These are phyloP conservation scores for Dioscorea alata DNA, from an alignment of 106 monocot genomes.

Conservation along the genomic window DNA sequence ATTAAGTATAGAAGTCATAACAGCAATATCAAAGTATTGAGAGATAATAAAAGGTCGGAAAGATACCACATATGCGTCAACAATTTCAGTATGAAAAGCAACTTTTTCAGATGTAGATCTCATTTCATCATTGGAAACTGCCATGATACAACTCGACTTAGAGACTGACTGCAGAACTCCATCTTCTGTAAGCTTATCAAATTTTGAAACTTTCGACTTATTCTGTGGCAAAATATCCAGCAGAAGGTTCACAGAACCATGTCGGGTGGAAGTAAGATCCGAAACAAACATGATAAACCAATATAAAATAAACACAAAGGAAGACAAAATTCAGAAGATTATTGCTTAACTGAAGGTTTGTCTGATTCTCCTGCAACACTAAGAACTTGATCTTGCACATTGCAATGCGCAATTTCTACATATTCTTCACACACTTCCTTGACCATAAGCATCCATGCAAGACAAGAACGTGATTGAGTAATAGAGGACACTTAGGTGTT, in stretches of 20 bases:
- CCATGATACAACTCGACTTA: background rate
- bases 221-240: conserved; percentile 12
- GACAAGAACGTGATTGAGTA: background rate
- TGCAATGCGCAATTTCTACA: conserved; percentile 12
- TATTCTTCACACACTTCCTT: conserved; percentile 36
- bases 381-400: background rate
- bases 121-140: conserved; percentile 2
- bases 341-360: background rate
- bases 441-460: conserved; percentile 16
- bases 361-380: background rate
- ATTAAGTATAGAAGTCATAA: background rate
- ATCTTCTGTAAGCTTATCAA: conserved; percentile 3
- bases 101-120: background rate
- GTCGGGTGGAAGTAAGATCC: background rate
- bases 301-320: conserved; percentile 4
- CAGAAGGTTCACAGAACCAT: conserved; percentile 1
- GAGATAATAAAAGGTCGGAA: background rate
- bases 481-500: too few species aligned
- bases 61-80: background rate
- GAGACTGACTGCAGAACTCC: background rate
- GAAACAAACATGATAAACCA: conserved; percentile 3
- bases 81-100: background rate
- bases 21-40: background rate
- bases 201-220: background rate
- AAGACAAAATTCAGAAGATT: background rate